Evolutionary conservation across 306 rosid genomes (phyloP), one percentile per base, ranked within the genome.

Genomic region (Sophora flavescens): DNA sequence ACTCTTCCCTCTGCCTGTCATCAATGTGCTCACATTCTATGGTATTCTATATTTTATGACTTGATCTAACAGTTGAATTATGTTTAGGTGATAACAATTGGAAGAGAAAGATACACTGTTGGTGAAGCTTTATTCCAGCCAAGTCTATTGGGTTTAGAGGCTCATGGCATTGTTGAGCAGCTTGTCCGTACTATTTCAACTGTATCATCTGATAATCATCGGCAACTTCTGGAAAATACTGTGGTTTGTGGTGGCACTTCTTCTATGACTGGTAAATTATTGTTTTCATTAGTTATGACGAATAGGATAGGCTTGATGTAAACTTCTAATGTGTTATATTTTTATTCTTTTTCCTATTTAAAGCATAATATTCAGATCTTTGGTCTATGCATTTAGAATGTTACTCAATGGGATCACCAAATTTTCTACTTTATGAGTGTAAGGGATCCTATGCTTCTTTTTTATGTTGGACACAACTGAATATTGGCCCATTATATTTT

Each of bases 91-190:
- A 89, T 95, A 80, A 87, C 89, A 45, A 87, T 95, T 68, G 97
- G 96, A 77, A 87, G 91, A 74, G 99, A 95, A 85, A 91, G 90
- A 75, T 95, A 86, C 76, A 91, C 97, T 26, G 85, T 91, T 51
- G 99, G 99, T 0, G 99, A 95, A 86, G 97, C 99, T 77, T 87
- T 96, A 68, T 96, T 96, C 83, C 99, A 91, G 70, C 99, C 97
- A 77, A 78, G 85, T 75, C 86, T 90, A 53, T 79, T 92, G 90
- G 96, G 98, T 75, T 83, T 92, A 80, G 99, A 95, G 78, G 86
- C 97, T 5, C 97, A 95, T 75, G 98, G 99, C 39, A 92, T 95
- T 82, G 98, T 95, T 48, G 99, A 95, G 85, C 99, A 92, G 87
- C 99, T 96, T 79, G 98, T 92, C 56, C 97, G 90, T 82, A 81